Percentiles rank a stretch among this genome's conserved stretches.
phyloP scores from a whole-genome alignment of 2,329 filamentous ascomycete species.

The Scedosporium boydii region DNA sequence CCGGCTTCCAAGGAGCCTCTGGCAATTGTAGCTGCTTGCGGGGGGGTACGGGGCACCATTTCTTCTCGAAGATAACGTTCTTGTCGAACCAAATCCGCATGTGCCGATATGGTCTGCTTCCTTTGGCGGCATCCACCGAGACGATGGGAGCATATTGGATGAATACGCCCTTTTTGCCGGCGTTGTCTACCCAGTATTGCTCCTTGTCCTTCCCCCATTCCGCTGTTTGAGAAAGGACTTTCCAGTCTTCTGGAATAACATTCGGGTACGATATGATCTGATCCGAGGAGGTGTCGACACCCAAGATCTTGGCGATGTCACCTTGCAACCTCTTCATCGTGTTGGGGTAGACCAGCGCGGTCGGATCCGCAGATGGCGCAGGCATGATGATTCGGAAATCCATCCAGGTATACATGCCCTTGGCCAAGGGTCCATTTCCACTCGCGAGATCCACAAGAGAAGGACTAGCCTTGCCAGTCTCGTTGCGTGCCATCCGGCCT shows the following conservation, averaged over 20 bases:
- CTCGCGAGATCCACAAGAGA: not conserved
- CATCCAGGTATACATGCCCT: not conserved
- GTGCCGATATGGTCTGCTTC: not conserved
- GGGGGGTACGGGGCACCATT: conserved; percentile 8
- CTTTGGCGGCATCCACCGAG: not conserved
- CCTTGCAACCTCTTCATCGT: not conserved
- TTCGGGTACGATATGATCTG: not conserved
- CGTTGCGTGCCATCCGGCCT: not conserved
- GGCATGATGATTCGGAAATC: not conserved
- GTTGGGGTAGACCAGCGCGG: not conserved
- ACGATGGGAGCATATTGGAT: not conserved
- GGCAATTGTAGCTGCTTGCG: not conserved
- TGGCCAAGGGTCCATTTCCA: not conserved
- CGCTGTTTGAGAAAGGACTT: not conserved
- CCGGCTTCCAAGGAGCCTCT: not conserved
- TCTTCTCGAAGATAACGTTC: conserved; percentile 18
- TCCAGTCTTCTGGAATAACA: not conserved
- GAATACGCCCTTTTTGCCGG: not conserved
- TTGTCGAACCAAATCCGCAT: conserved; percentile 8
- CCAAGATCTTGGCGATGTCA: not conserved
- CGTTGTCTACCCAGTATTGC: not conserved
- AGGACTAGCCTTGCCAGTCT: not conserved
- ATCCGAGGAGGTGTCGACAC: not conserved
- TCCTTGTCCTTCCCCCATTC: not conserved
- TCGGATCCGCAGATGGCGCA: not conserved